Evolutionary conservation across 1,284 basidiomycete genomes (phyloP), one percentile per base, ranked within the genome.

Genomic region (Cutaneotrichosporon cavernicola): DNA sequence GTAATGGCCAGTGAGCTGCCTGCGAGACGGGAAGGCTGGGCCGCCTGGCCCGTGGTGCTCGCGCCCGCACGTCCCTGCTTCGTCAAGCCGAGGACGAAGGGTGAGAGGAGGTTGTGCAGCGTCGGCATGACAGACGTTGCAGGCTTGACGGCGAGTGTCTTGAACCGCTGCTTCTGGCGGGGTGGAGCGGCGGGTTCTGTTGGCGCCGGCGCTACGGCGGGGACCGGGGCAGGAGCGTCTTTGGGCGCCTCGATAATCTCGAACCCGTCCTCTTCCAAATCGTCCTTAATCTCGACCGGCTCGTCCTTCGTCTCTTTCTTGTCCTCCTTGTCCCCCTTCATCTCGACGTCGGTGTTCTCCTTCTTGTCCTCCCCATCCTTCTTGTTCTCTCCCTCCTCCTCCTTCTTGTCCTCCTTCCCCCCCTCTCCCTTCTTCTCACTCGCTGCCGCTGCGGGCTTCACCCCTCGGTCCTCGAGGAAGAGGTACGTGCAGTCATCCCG

Each of bases 81-180:
- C 18, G 70, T 72, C 55, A 77, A 63, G 34, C 77, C 77, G 47
- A 79, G 67, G 2, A 77, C 76, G 55, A 79, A 76, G 6, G 73
- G 73, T 52, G 69, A 75, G 10, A 76, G 65, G 16, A 79, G 68
- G 40, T 73, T 72, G 34, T 77, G 75, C n/a, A 79, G 63, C 38
- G 76, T 65, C 3, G 75, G 74, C 38, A 73, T 60, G 22, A 75
- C 72, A 5, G 59, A 52, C 0, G 65, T 67, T 11, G 72, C 67
- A 1, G 76, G 77, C 60, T 67, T 66, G 9, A 77, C 72, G 13
- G 74, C 72, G 11, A 77, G 36, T 32, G 69, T 73, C 61, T 66
- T 57, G 64, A 72, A 77, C 50, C 68, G 56, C 26, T 60, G 58
- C 40, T 26, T 43, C 14, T 57, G 11, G 21, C 61, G 59, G 30